Evolutionary conservation across 2,329 filamentous ascomycete genomes (phyloP).

Genomic region (Karstenula rhodostoma): DNA sequence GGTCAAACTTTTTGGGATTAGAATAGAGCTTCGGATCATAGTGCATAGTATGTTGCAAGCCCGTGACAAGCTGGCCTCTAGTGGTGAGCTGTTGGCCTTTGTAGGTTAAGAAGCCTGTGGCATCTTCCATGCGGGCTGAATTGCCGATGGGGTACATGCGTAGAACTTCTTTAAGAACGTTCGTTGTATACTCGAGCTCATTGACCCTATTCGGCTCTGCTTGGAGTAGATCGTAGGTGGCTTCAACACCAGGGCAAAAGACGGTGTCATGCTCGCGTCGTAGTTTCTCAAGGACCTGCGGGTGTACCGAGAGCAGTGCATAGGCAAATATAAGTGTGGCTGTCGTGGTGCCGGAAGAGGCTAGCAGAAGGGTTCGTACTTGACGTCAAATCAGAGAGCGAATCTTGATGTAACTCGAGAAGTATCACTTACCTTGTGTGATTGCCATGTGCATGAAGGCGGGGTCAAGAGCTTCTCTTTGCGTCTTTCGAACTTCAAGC

Average conservation of each 20-base stretch:
- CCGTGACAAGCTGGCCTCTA: slow-evolving; percentile 54
- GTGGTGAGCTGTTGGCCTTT: slow-evolving; percentile 55
- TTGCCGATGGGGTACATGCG: slow-evolving; percentile 61
- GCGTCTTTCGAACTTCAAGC: slow-evolving; percentile 24
- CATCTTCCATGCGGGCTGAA: slow-evolving; percentile 52
- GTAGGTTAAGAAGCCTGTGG: slow-evolving; percentile 48
- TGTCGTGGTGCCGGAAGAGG: slow-evolving; percentile 54
- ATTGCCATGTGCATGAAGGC: slow-evolving; percentile 48
- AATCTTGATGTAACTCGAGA: neutral
- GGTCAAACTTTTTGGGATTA: slow-evolving; percentile 38
- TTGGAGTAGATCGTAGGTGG: slow-evolving; percentile 51
- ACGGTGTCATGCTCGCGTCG: slow-evolving; percentile 61
- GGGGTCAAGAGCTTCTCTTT: slow-evolving; percentile 34
- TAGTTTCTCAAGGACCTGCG: slow-evolving; percentile 40
- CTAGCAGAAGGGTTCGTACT: slow-evolving; percentile 49
- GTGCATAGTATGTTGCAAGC: slow-evolving; percentile 51
- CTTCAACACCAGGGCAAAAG: slow-evolving; percentile 54
- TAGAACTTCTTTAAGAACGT: slow-evolving; percentile 63
- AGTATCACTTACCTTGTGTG: slow-evolving; percentile 42
- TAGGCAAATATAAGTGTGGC: slow-evolving; percentile 40
- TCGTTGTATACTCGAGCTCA: slow-evolving; percentile 60
- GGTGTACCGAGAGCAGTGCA: slow-evolving; percentile 41
- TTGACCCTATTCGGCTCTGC: slow-evolving; percentile 58
- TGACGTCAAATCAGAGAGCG: neutral
- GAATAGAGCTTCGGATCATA: slow-evolving; percentile 33